Evolutionary conservation across 176 grass and related monocot species (phyloP), one percentile per base, ranked within the genome.

Genomic region (Triticum urartu): DNA sequence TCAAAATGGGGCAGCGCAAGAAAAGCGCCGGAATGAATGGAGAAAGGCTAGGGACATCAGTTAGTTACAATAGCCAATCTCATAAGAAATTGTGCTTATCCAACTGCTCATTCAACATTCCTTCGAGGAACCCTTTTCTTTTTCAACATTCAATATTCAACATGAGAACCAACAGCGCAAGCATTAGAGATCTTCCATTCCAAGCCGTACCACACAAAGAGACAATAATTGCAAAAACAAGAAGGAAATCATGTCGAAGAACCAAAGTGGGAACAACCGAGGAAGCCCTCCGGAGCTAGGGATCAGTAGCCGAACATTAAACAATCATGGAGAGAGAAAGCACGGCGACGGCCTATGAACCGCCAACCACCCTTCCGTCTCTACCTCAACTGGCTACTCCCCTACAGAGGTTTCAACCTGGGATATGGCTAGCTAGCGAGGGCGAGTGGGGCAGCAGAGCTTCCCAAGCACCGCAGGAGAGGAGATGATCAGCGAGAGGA

Each of bases 241-340:
- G 7, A 47, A 28, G 13, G 47, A 68, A 83, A 56, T 39, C 2
- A 21, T 72, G 12, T 61, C 38, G 68, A 59, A 24, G 50, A 62
- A 78, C 54, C 30, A 58, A 42, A 68, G 30, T 15, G 38, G 24
- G n/a, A 7, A 21, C 17, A 32, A 6, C 12, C 12, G 3, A 63
- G 58, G 58, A 48, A 64, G 36, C 68, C 54, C 10, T 70, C 6
- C 4, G 63, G 33, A 26, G 25, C 52, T 61, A 79, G 61, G 34
- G 43, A 48, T 80, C 10, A 87, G 89, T 68, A 80, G 75, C 59
- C 75, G 79, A 66, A 84, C 89, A 85, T 91, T 84, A 80, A 28
- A 76, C 79, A 84, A 90, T 79, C 79, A 66, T 60, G 83, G 13
- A 83, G 79, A 36, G 9, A 83, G 79, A 38, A 67, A 83, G 38